Evolutionary conservation across 306 rosid genomes (phyloP), one percentile per base, ranked within the genome.

Genomic region (Quercus rubra): DNA sequence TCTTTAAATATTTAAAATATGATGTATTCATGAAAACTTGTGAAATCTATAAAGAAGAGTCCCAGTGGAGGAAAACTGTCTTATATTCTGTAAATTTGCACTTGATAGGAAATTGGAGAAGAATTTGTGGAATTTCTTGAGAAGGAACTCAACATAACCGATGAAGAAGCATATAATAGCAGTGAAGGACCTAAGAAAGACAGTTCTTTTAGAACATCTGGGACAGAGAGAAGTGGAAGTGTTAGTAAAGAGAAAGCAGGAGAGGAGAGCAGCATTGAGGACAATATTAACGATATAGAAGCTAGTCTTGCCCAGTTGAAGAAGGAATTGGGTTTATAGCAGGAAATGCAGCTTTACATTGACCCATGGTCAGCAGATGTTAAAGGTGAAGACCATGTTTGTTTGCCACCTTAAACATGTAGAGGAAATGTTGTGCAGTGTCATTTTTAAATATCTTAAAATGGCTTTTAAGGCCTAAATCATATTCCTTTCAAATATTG

Each of bases 91-190:
- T 77, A 54, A 78, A 74, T 77, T 41, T 82, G 38, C 70, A 57
- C 67, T 58, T 79, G 85, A 70, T 97, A 95, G 99, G 99, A 95
- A 81, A 90, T 95, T 54, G 99, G 99, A 80, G 99, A 95, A 86
- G 98, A 95, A 58, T 93, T 93, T 84, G 98, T 93, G 54, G 99
- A 91, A 74, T 93, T 95, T 81, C 96, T 95, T 8, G 97, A 93
- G 94, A 95, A 95, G 83, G 99, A 95, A 81, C 97, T 95, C 66
- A 91, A 88, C 86, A 78, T 91, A 79, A 88, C 83, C 6, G 97
- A 86, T 74, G 27, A 41, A 23, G 90, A 86, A 77, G 21, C 82
- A 55, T 78, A 84, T 51, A 61, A 83, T n/a, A 55, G 30, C 23
- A 17, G 78, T 67, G 82, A 31, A 73, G 87, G 81, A 7, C 77